Percentiles rank a stretch among this genome's conserved stretches.
Evolutionary conservation across 2,329 filamentous ascomycete genomes (phyloP).

Genomic region (Colletotrichum somersetense): DNA sequence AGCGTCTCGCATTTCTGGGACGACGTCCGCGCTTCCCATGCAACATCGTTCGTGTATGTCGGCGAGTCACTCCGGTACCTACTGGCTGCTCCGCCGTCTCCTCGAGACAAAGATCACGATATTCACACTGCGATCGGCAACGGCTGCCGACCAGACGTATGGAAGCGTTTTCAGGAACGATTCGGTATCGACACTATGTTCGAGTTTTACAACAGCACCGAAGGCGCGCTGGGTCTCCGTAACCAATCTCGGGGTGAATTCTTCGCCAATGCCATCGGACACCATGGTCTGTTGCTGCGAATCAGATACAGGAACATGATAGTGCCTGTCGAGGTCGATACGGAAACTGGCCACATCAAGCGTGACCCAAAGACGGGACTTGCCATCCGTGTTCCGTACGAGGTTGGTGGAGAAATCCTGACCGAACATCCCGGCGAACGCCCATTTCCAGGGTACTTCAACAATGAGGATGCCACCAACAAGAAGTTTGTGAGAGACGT

Average conservation of each 20-base stretch:
- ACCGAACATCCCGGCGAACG: constrained; percentile 69
- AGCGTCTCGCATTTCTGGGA: constrained; percentile 78
- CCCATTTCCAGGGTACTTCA: constrained; percentile 77
- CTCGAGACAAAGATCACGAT: constrained; percentile 69
- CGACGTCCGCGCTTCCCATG: constrained; percentile 75
- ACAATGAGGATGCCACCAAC: constrained; percentile 73
- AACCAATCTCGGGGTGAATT: constrained; percentile 74
- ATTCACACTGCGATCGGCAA: constrained; percentile 74
- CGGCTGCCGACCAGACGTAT: constrained; percentile 77
- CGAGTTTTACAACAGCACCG: constrained; percentile 85
- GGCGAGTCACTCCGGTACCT: constrained; percentile 83
- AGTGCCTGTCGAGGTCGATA: constrained; percentile 77
- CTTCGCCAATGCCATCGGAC: constrained; percentile 73
- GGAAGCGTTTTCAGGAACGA: constrained; percentile 68
- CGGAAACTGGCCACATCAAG: constrained; percentile 74
- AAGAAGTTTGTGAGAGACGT: constrained; percentile 76
- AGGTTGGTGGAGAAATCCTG: constrained; percentile 81
- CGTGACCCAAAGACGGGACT: constrained; percentile 78
- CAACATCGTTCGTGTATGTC: constrained; percentile 82
- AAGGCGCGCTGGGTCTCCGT: constrained; percentile 74
- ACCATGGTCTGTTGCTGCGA: constrained; percentile 75
- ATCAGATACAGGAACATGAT: constrained; percentile 64
- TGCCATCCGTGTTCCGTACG: constrained; percentile 71
- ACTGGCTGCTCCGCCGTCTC: constrained; percentile 74
- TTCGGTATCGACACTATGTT: constrained; percentile 67